Base-by-base conservation (phyloP, 2,329 filamentous ascomycete genomes). In the Drechslerella dactyloides region DNA sequence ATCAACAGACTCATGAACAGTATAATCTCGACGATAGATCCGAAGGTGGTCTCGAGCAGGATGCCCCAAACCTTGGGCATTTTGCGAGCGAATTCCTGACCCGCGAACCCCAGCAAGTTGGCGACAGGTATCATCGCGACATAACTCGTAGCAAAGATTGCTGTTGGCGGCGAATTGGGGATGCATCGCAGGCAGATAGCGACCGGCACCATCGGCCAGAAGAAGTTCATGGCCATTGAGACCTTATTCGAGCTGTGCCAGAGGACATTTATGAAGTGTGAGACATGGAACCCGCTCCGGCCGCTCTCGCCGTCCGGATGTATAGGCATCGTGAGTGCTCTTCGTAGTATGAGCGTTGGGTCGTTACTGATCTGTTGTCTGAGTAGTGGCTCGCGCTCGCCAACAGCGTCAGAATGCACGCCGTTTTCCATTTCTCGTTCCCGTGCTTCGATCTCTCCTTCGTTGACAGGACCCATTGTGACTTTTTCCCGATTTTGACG, bases 1-100 rank as follows among this genome's bases (percentile, higher is more conserved):
- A 78, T 79, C 2, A 94, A 83, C 50, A 96, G 81, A 1, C 93
- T 85, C 82, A 93, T 89, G 80, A 96, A 94, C 30, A 96, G 81
- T 52, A 96, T 85, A 64, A 96, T 88, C 78, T 96, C 91, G 58
- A 94, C 90, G 8, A 92, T 80, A 0, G 89, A 90, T 1, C 89
- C 90, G 57, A 92, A 79, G 75, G 85, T 86, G 1, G 84, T 86
- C 76, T 88, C 85, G 15, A 83, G 78, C 72, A 90, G 78, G 10
- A 90, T 83, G 24, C 87, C 88, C 54, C 87, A 79, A 7, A 91
- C 89, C 76, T 90, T 90, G 33, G 89, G 89, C 64, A 93, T 80
- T 80, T 93, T 93, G 70, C 87, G 84, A 0, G 89, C 86, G 69
- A 91, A 80, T 77, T 90, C 87, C 74, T 89, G 86, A 13, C 89